Conservation (phyloP, 129 eudicot species). For the Chrysanthemum makinoi region DNA sequence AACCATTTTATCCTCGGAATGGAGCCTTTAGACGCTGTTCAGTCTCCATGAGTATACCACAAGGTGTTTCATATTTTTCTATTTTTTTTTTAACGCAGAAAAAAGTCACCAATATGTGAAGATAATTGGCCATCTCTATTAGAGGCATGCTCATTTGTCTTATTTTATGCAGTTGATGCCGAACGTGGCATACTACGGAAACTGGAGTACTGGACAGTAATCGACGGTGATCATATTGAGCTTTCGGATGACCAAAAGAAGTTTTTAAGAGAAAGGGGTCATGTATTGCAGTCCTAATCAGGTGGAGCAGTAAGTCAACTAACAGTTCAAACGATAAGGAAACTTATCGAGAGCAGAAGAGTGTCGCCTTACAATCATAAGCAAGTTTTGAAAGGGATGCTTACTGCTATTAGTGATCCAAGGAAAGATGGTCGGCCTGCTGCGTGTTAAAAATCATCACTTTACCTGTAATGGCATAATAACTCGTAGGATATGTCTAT, state of each 20-base stretch:
- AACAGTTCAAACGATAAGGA: slow-evolving; percentile 50
- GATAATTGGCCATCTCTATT: no score
- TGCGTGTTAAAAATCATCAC: no score
- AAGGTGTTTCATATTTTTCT: no score
- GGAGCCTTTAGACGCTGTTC: slow-evolving; percentile 80
- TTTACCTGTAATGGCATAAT: no score
- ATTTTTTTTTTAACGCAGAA: no score
- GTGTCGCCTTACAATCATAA: not conserved
- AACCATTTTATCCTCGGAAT: slow-evolving; percentile 81
- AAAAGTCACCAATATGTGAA: no score
- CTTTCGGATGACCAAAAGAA: slow-evolving; percentile 42
- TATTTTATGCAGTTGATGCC: slow-evolving; percentile 55
- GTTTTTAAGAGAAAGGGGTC: slow-evolving; percentile 76
- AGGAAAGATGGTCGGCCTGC: no score
- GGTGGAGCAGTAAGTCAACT: slow-evolving; percentile 78
- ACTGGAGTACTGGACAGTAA: slow-evolving; percentile 77
- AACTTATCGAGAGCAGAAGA: slow-evolving; percentile 27
- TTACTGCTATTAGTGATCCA: no score
- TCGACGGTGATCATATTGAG: slow-evolving; percentile 81
- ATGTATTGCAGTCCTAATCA: slow-evolving; percentile 44
- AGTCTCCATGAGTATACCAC: slow-evolving; percentile 89
- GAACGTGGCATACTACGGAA: slow-evolving; percentile 63
- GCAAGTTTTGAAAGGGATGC: slow-evolving; percentile 39
- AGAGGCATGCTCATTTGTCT: no score
- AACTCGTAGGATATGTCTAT: no score